phyloP scores from a whole-genome alignment of 192 early-diverging fungal species.

The Chytriomyces hyalinus region DNA sequence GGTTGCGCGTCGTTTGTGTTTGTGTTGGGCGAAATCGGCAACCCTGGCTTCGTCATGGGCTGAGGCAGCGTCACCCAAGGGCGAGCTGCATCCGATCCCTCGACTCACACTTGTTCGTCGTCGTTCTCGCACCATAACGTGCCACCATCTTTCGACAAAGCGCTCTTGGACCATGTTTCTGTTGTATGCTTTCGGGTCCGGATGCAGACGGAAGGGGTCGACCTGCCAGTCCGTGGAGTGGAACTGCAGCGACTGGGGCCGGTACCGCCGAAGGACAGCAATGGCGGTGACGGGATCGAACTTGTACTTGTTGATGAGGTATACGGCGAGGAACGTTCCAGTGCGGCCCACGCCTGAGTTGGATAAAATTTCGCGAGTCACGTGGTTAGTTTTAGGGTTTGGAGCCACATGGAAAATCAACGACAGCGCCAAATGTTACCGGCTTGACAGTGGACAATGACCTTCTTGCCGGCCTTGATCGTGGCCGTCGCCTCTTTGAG shows the following conservation, averaged over 20 bases:
- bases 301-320: constrained; percentile 53
- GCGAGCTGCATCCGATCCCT: neutral
- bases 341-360: constrained; percentile 54
- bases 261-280: constrained; percentile 36
- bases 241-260: constrained; percentile 58
- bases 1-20: constrained; percentile 16
- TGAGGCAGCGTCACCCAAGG: neutral
- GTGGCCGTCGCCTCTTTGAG: constrained; percentile 36
- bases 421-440: neutral
- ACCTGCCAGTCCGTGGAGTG: constrained; percentile 51
- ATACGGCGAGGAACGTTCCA: constrained; percentile 53
- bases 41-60: neutral
- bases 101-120: constrained; percentile 1
- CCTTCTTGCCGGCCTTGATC: constrained; percentile 43
- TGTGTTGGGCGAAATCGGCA: neutral
- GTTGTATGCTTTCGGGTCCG: constrained; percentile 37
- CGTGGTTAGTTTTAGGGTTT: too few relatives aligned
- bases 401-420: too few relatives aligned
- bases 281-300: constrained; percentile 46
- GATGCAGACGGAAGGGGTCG: constrained; percentile 46
- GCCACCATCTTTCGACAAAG: constrained; percentile 48
- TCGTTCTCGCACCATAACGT: constrained; percentile 16
- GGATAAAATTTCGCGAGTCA: too few relatives aligned
- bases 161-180: constrained; percentile 53
- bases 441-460: constrained; percentile 59